Percentiles rank a stretch among this genome's conserved stretches.
Evolutionary conservation across 2,329 filamentous ascomycete species (phyloP).

Genomic region (Xylariaceae sp.): DNA sequence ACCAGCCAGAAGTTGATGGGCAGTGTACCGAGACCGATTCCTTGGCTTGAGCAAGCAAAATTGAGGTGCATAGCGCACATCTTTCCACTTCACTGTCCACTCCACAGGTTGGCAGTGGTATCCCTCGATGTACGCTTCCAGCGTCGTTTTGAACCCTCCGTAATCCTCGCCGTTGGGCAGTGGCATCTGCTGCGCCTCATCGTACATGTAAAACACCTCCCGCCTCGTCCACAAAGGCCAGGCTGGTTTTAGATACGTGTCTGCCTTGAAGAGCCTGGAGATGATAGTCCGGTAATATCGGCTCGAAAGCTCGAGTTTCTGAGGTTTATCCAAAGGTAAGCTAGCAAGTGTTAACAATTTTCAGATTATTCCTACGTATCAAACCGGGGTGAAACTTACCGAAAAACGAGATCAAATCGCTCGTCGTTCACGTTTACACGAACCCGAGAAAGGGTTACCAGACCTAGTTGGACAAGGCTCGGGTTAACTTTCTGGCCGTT

Average conservation of each 20-base stretch:
- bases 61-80: conserved; percentile 41
- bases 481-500: conserved; percentile 43
- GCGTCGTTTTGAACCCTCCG: conserved; percentile 48
- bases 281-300: conserved; percentile 50
- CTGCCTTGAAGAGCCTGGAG: conserved; percentile 47
- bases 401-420: conserved; percentile 50
- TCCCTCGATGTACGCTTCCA: conserved; percentile 50
- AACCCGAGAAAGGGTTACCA: conserved; percentile 48
- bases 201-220: conserved; percentile 47
- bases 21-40: conserved; percentile 37
- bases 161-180: conserved; percentile 51
- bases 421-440: conserved; percentile 50
- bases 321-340: conserved; percentile 38
- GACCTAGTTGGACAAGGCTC: conserved; percentile 45
- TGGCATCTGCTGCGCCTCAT: conserved; percentile 47
- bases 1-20: conserved; percentile 47
- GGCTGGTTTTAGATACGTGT: conserved; percentile 51
- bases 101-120: conserved; percentile 45
- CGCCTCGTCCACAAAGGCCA: conserved; percentile 53
- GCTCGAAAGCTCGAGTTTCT: conserved; percentile 47
- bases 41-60: conserved; percentile 46
- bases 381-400: conserved; percentile 33
- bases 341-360: conserved; percentile 25
- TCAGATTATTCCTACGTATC: neutral
- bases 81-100: conserved; percentile 48